phyloP scores from a whole-genome alignment of 2,329 filamentous ascomycete genomes.

The Sporothrix schenckii region DNA sequence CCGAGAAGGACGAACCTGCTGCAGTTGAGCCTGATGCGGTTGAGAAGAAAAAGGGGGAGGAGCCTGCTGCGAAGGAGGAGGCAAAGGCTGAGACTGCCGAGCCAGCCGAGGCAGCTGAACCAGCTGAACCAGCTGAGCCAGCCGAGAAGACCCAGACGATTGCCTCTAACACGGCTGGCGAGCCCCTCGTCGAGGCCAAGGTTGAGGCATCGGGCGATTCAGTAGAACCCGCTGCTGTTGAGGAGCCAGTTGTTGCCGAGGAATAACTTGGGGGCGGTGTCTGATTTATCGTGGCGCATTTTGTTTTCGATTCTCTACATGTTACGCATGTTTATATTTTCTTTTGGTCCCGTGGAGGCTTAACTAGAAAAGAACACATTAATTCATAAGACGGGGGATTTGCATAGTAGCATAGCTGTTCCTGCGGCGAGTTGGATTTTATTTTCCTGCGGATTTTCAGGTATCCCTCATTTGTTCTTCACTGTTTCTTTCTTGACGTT shows the following conservation, averaged over 20 bases:
- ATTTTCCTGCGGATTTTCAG: not conserved
- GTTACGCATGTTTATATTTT: not conserved
- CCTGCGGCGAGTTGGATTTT: not conserved
- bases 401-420: slow-evolving; percentile 13
- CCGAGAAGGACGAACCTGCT: not conserved
- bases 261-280: not conserved
- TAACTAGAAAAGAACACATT: not conserved
- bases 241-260: not conserved
- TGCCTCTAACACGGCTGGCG: slow-evolving; percentile 16
- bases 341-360: not conserved
- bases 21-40: slow-evolving; percentile 29
- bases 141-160: slow-evolving; percentile 4
- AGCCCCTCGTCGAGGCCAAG: slow-evolving; percentile 10
- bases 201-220: not conserved
- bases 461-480: too few relatives aligned
- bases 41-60: slow-evolving; percentile 1
- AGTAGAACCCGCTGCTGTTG: slow-evolving; percentile 9
- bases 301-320: not conserved
- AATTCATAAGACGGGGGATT: not conserved
- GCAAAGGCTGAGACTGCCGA: not conserved
- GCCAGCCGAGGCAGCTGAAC: not conserved
- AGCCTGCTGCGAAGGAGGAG: not conserved
- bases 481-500: not conserved
- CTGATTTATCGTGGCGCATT: not conserved
- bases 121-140: not conserved